These are phyloP conservation scores for Talaromyces sp. DNA, from an alignment of 2,329 filamentous ascomycete species.

Conservation along the genomic window DNA sequence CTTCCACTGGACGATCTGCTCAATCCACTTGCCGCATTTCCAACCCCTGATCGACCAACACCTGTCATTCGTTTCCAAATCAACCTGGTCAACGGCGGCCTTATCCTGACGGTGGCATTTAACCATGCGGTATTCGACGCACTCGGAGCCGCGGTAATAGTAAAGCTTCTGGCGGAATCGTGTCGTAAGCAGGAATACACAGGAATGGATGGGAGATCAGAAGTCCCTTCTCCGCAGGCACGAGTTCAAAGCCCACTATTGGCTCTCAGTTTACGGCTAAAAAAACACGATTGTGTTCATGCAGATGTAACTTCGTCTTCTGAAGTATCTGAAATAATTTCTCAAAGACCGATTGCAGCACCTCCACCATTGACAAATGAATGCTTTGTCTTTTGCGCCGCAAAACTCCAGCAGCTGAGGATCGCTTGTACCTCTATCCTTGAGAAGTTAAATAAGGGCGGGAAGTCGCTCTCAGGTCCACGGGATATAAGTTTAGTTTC, in stretches of 20 bases:
- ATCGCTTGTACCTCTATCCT: neutral
- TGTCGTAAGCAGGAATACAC: neutral
- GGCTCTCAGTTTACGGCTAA: neutral
- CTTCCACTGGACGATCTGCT: neutral
- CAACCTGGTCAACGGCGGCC: neutral
- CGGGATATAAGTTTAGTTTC: neutral
- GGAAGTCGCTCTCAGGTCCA: neutral
- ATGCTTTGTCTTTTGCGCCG: neutral
- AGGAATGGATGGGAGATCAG: neutral
- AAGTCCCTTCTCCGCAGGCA: neutral
- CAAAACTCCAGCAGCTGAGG: neutral
- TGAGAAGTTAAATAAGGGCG: neutral
- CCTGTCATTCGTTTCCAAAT: neutral
- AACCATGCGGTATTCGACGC: neutral
- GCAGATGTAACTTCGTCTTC: neutral
- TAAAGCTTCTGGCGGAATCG: neutral
- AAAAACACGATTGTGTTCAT: neutral
- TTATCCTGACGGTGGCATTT: neutral
- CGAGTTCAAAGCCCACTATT: neutral
- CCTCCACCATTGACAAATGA: neutral
- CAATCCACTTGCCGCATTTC: neutral
- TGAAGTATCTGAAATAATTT: neutral
- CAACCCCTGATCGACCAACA: neutral
- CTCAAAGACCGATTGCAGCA: neutral
- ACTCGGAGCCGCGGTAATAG: neutral